These are phyloP conservation scores for Colletotrichum spinosum DNA, from an alignment of 2,329 filamentous ascomycete genomes.

Conservation along the genomic window DNA sequence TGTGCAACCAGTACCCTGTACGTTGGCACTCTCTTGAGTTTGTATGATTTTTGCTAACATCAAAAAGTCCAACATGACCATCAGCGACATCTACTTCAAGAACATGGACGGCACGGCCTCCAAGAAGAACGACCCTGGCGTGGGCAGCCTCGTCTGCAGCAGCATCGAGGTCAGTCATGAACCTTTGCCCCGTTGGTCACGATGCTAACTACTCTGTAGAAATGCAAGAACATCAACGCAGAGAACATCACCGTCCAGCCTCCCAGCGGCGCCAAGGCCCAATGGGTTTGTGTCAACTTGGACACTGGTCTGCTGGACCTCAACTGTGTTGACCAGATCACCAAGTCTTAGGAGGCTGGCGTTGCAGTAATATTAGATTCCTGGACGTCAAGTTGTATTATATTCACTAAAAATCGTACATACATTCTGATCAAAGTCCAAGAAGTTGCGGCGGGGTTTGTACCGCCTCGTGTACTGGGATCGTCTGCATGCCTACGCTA, in stretches of 20 bases:
- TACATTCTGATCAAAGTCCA: no score
- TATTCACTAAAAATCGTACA: no score
- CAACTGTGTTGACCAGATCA: conserved; percentile 31
- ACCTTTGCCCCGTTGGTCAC: neutral
- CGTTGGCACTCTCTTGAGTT: neutral
- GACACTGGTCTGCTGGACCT: conserved; percentile 31
- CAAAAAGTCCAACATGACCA: conserved; percentile 32
- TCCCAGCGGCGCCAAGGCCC: conserved; percentile 32
- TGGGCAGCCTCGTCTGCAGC: conserved; percentile 37
- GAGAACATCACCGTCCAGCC: conserved; percentile 32
- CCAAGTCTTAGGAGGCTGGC: conserved; percentile 8
- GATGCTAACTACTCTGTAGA: conserved; percentile 8
- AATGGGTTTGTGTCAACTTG: conserved; percentile 35
- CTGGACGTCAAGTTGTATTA: neutral
- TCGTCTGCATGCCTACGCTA: no score
- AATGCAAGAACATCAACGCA: conserved; percentile 36
- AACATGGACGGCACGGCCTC: conserved; percentile 35
- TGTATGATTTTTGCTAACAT: neutral
- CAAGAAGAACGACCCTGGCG: conserved; percentile 35
- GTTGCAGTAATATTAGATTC: neutral
- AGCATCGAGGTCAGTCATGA: conserved; percentile 19
- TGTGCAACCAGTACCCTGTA: conserved; percentile 38
- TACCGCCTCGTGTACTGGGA: no score
- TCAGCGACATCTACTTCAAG: conserved; percentile 38
- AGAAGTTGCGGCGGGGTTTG: no score